These are phyloP conservation scores for Coprinellus aureogranulatus DNA, from an alignment of 768 basidiomycete genomes.

Conservation along the genomic window DNA sequence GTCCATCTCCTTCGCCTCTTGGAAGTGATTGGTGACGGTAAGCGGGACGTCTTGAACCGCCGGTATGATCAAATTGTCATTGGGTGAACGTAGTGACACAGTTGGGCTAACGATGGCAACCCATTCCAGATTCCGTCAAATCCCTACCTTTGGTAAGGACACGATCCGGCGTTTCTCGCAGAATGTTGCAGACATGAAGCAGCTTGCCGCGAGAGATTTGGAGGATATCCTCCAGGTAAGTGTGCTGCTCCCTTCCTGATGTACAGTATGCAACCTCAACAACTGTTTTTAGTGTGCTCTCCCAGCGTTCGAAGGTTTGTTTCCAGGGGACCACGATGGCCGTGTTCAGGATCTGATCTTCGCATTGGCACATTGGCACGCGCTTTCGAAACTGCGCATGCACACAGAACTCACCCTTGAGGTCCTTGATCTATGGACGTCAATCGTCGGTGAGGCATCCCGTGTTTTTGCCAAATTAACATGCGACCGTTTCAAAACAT, in stretches of 20 bases:
- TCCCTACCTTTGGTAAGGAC: constrained; percentile 23
- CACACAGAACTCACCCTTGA: constrained; percentile 26
- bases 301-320: constrained; percentile 35
- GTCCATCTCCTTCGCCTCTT: constrained; percentile 34
- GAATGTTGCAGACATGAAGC: constrained; percentile 30
- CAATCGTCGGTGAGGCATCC: constrained; percentile 25
- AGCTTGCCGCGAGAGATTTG: constrained; percentile 32
- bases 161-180: constrained; percentile 27
- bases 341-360: constrained; percentile 24
- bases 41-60: constrained; percentile 19
- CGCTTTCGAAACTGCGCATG: constrained; percentile 29
- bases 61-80: constrained; percentile 28
- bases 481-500: constrained; percentile 24
- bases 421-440: constrained; percentile 23
- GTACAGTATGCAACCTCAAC: neutral
- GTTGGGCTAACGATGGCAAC: neutral
- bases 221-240: constrained; percentile 39
- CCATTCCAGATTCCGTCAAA: constrained; percentile 18
- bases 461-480: constrained; percentile 28
- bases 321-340: constrained; percentile 21
- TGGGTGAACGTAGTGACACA: constrained; percentile 22
- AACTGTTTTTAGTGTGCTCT: constrained; percentile 27
- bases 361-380: constrained; percentile 30
- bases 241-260: neutral
- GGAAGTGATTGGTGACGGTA: constrained; percentile 14